Evolutionary conservation across 75 land plant genomes (phyloP).

Genomic region (Selaginella tamariscina): DNA sequence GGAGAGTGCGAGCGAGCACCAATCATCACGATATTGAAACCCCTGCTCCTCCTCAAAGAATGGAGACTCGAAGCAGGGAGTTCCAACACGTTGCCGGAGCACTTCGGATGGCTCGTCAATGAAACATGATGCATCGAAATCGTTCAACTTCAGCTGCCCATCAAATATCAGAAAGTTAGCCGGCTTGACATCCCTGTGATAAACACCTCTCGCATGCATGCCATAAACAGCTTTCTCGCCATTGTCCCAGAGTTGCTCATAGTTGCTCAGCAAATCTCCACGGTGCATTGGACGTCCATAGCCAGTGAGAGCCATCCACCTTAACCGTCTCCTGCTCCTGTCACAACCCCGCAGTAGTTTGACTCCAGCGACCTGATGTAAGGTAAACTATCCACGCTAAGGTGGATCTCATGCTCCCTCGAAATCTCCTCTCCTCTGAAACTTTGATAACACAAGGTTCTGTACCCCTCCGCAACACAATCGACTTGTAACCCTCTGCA

Average conservation of each 20-base stretch:
- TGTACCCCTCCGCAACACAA: neutral
- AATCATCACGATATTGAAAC: neutral
- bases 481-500: neutral
- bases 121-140: neutral
- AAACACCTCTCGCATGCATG: neutral
- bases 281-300: neutral
- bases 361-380: neutral
- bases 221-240: neutral
- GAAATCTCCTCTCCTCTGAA: neutral
- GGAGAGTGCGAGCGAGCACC: neutral
- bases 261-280: neutral
- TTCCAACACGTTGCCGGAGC: neutral
- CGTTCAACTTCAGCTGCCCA: neutral
- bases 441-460: neutral
- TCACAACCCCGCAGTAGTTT: neutral
- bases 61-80: neutral
- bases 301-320: neutral
- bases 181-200: constrained; percentile 3
- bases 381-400: neutral
- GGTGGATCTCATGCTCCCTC: neutral
- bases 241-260: neutral
- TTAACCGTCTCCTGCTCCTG: neutral
- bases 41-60: neutral
- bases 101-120: neutral
- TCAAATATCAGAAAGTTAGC: neutral